A percentile compares a stretch with the other conserved stretches of the same genome.
These are phyloP conservation scores for Saraca asoca DNA, from an alignment of 331 rosid genomes.

Conservation along the genomic window DNA sequence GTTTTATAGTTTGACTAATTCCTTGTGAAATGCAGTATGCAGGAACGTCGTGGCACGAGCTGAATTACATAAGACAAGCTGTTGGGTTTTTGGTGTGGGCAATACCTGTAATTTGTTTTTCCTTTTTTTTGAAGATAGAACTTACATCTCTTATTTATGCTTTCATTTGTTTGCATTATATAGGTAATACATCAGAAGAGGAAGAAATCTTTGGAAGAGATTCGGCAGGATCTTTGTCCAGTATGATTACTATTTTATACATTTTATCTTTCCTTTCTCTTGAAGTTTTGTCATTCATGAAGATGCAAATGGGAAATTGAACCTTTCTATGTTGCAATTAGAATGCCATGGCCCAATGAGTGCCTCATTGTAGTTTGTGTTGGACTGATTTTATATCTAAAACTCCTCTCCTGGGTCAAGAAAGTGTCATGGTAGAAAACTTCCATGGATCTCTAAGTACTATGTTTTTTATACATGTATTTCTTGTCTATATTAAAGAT, in stretches of 20 bases:
- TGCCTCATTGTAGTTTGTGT: slow-evolving; percentile 3
- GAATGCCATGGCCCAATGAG: not conserved
- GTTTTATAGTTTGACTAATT: slow-evolving; percentile 34
- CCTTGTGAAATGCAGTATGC: slow-evolving; percentile 66
- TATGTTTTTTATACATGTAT: slow-evolving; percentile 12
- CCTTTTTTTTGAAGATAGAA: not conserved
- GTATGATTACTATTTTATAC: slow-evolving; percentile 55
- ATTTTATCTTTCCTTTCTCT: slow-evolving; percentile 26
- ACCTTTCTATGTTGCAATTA: not conserved
- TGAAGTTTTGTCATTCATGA: slow-evolving; percentile 16
- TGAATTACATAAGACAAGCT: slow-evolving; percentile 93
- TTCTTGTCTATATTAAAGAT: not conserved
- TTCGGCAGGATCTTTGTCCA: slow-evolving; percentile 94
- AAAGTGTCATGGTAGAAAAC: slow-evolving; percentile 6
- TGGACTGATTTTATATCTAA: not conserved
- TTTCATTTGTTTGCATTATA: slow-evolving; percentile 31
- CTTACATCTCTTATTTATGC: slow-evolving; percentile 32
- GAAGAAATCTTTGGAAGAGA: slow-evolving; percentile 87
- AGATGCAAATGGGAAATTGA: slow-evolving; percentile 11
- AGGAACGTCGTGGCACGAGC: slow-evolving; percentile 98
- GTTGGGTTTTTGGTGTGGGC: slow-evolving; percentile 92
- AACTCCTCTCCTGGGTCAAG: slow-evolving; percentile 14
- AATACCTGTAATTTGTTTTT: not conserved
- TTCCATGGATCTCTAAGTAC: slow-evolving; percentile 7
- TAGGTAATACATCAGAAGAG: slow-evolving; percentile 98